phyloP scores from a whole-genome alignment of 2,329 filamentous ascomycete species.

The Alternaria incomplexa region DNA sequence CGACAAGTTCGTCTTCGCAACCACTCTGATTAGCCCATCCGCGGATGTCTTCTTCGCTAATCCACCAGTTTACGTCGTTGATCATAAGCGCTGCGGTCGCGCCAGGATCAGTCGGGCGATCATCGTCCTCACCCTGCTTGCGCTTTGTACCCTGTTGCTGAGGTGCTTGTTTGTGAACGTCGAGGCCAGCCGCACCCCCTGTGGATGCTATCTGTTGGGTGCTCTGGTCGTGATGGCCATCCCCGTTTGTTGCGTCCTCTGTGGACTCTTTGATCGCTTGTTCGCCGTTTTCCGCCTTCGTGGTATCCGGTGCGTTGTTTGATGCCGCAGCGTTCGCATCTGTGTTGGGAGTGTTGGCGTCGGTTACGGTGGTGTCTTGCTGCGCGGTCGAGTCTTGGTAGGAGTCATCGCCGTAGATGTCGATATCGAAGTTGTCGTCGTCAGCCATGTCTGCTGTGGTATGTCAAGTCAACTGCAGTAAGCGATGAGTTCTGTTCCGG shows the following conservation, averaged over 20 bases:
- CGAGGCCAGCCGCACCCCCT: conserved; percentile 46
- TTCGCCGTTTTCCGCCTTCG: conserved; percentile 15
- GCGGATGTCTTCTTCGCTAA: conserved; percentile 85
- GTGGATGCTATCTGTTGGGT: conserved; percentile 54
- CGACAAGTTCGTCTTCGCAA: conserved; percentile 83
- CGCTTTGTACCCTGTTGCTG: conserved; percentile 66
- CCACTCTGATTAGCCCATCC: conserved; percentile 82
- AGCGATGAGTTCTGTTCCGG: conserved; percentile 30
- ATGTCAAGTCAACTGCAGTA: conserved; percentile 32
- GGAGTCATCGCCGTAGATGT: conserved; percentile 69
- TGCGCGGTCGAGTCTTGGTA: conserved; percentile 35
- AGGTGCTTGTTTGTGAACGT: conserved; percentile 51
- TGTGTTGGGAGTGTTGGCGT: conserved; percentile 37
- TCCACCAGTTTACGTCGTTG: conserved; percentile 96
- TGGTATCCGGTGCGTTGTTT: conserved; percentile 16
- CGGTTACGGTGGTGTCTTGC: conserved; percentile 33
- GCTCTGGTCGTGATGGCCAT: conserved; percentile 34
- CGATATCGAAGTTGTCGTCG: conserved; percentile 74
- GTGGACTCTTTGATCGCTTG: conserved; percentile 27
- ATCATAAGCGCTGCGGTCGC: conserved; percentile 78
- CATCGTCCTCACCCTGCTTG: conserved; percentile 61
- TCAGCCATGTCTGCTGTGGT: conserved; percentile 55
- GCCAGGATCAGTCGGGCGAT: conserved; percentile 63
- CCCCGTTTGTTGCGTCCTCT: conserved; percentile 27
- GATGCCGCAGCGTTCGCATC: conserved; percentile 33